phyloP scores from a whole-genome alignment of 140 eudicot genomes.

The Artemisia princeps region DNA sequence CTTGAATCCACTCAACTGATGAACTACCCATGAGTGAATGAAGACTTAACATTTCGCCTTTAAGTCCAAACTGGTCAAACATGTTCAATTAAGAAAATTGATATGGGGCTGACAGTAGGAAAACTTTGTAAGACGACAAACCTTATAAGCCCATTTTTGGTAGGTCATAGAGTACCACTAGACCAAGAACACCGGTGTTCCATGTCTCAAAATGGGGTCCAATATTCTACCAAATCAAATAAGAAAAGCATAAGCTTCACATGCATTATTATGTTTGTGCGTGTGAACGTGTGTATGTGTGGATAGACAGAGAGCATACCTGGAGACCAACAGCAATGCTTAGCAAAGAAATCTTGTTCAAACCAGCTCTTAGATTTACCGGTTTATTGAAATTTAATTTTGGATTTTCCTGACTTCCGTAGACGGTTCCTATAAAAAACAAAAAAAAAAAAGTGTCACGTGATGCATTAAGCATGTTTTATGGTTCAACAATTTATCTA shows the following conservation, averaged over 20 bases:
- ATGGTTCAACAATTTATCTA: neutral
- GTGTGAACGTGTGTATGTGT: no score
- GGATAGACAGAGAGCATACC: conserved; percentile 34
- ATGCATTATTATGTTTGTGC: neutral
- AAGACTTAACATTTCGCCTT: conserved; percentile 73
- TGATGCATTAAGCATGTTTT: neutral
- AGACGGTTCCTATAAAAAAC: conserved; percentile 71
- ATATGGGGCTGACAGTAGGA: neutral
- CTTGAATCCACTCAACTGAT: conserved; percentile 75
- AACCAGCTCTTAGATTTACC: conserved; percentile 55
- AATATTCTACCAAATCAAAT: conserved; percentile 47
- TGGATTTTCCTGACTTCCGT: conserved; percentile 80
- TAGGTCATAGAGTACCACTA: conserved; percentile 65
- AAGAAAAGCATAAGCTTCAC: conserved; percentile 19
- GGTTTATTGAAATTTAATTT: conserved; percentile 59
- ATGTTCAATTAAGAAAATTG: conserved; percentile 20
- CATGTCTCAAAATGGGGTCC: conserved; percentile 87
- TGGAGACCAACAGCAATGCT: conserved; percentile 98
- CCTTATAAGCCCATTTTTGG: conserved; percentile 99
- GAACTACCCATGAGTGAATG: conserved; percentile 82
- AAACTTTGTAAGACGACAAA: conserved; percentile 24
- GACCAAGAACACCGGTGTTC: conserved; percentile 96
- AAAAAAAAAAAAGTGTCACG: neutral
- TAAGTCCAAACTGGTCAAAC: conserved; percentile 67
- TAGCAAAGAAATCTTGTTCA: conserved; percentile 75